Evolutionary conservation across 129 eudicot genomes (phyloP), one percentile per base, ranked within the genome.

Genomic region (Chrysanthemum lavandulifolium): DNA sequence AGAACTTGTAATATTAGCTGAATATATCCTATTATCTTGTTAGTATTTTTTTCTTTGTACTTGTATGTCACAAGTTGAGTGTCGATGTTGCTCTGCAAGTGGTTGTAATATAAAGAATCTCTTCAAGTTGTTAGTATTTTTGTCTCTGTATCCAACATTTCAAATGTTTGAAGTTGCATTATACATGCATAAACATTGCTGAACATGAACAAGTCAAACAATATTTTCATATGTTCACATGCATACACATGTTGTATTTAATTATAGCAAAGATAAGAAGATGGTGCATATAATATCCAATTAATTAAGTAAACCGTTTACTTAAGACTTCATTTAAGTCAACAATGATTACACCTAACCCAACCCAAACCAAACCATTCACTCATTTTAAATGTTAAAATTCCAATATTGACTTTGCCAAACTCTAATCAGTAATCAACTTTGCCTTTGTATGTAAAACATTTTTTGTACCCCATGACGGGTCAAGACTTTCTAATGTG

Each of bases 241-340:
- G 1, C 13, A n/a, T 33, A 15, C 23, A 31, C 6, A 0, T 29
- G 27, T n/a, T 31, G 14, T 31, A 29, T 31, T 12, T 31, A 62
- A 18, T 12, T 8, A 59, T 60, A 13, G 27, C 13, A 60, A 60
- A 23, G 13, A 11, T 60, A 60, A 23, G 65, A 60, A 11, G 14
- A 13, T 27, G 49, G 49, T 6, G 45, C 9, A 36, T 36, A 36
- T 0, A 36, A 36, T 36, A 36, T 18, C 36, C 9, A 23, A 51
- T 19, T 10, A 13, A 57, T 12, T 0, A 73, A 62, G 25, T 27
- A 27, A 47, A 73, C 25, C 16, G 66, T 73, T 62, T 58, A 49
- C 68, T 72, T 61, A 25, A 31, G 54, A 73, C 45, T 73, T 1
- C 50, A 61, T 15, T 9, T 25, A 65, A 74, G 72, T 74, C 79